Base-by-base conservation (phyloP, 2,329 filamentous ascomycete genomes). In the Cryphonectria nitschkei region DNA sequence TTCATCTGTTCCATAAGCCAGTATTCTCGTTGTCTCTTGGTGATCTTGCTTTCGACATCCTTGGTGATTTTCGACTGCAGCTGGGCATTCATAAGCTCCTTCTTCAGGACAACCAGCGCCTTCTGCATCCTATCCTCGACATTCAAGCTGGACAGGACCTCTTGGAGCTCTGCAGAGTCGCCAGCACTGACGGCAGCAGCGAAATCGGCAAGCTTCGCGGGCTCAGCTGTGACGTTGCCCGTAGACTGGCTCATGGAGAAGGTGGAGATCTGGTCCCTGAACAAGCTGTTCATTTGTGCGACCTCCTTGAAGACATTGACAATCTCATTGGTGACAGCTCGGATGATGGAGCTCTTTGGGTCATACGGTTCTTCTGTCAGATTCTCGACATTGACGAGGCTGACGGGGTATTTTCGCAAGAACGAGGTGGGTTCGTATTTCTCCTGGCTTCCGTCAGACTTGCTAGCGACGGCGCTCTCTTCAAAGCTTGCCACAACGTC, bases 1-100 rank as follows among this genome's bases (percentile, higher is more conserved):
- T 98, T 98, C 95, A 99, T 97, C 81, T 99, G 97, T 82, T 99
- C 96, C 94, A 97, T 97, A 63, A 99, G 85, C 93, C 94, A 98
- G 83, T 98, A 99, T 79, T 99, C 96, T 67, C 96, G 90, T 80
- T 99, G 96, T 41, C 95, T 91, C 83, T 99, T 98, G 76, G 95
- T 95, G 68, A 99, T 98, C 82, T 97, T 98, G 78, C 89, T 94
- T 80, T 98, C 96, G 26, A 99, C 97, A 78, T 99, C 96, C 82
- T 98, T 98, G 71, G 93, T 94, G 71, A 99, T 98, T 85, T 98
- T 99, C 70, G 93, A 95, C 80, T 98, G 95, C 41, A 99, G 85
- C 79, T 98, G 93, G 0, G 96, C 96, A 76, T 98, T 99, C 92
- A 98, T 97, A 68, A 98, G 88, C 83, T 99, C 96, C 81, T 98